phyloP scores from a whole-genome alignment of 495 filamentous ascomycete species.

The Penicillium malachiteum region DNA sequence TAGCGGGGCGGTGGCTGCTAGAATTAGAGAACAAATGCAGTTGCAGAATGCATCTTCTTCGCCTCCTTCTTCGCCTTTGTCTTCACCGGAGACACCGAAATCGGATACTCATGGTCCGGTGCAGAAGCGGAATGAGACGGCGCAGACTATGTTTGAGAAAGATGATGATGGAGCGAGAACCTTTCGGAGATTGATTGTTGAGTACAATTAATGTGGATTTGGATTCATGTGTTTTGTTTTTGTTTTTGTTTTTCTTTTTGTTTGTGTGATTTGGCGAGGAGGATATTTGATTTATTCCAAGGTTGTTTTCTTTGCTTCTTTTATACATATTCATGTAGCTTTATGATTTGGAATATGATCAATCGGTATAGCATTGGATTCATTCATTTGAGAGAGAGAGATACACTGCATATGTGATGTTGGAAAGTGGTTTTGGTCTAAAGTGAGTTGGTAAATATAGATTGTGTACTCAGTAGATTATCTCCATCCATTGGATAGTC shows the following conservation, averaged over 20 bases:
- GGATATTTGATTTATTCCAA: slow-evolving; percentile 4
- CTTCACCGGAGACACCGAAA: neutral
- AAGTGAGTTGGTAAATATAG: neutral
- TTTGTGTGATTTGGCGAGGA: neutral
- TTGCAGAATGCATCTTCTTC: slow-evolving; percentile 10
- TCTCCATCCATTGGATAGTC: neutral
- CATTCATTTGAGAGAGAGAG: too few species aligned
- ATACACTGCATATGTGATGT: too few species aligned
- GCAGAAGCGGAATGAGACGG: slow-evolving; percentile 26
- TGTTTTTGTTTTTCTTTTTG: slow-evolving; percentile 5
- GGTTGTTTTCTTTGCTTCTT: neutral
- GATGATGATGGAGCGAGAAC: slow-evolving; percentile 33
- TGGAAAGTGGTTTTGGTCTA: neutral
- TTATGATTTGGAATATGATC: neutral
- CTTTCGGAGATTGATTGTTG: slow-evolving; percentile 35
- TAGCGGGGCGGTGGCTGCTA: slow-evolving; percentile 27
- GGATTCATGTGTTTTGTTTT: neutral
- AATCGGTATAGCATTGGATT: too few species aligned
- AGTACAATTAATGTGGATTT: slow-evolving; percentile 31
- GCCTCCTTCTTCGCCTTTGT: neutral
- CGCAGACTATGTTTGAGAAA: slow-evolving; percentile 31
- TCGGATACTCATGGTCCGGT: slow-evolving; percentile 2
- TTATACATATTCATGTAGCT: neutral
- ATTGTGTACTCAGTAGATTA: neutral
- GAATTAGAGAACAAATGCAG: slow-evolving; percentile 16